Evolutionary conservation across 306 rosid species (phyloP), one percentile per base, ranked within the genome.

Genomic region (Ormosia semicastrata): DNA sequence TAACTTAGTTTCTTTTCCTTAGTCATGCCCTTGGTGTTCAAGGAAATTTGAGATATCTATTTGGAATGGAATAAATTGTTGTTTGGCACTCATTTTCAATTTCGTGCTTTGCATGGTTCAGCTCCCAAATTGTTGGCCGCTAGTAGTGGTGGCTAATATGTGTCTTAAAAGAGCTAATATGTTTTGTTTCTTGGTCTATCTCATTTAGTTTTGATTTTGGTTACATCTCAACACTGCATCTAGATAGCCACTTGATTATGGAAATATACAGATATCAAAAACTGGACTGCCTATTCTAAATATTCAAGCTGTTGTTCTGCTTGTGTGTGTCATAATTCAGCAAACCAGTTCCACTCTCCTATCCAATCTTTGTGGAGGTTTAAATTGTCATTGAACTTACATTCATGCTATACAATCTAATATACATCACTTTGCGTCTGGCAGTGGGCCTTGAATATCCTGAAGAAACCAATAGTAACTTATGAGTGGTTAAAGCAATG

Each of bases 401-500:
- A 9, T 47, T 52, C 62, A 40, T 75, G 83, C 3, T 67, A 37
- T 68, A 43, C 59, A 24, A 59, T 79, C 84, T 85, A 85, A 84
- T 60, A n/a, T 73, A 14, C 73, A 72, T 68, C 15, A 29, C 66
- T 34, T 84, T 60, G 46, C 66, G 43, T 69, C 77, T 87, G 86
- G 80, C 96, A 95, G 99, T 93, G 98, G 99, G 99, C 99, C 81
- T 75, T 95, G 84, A 86, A 91, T 85, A 71, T 78, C 78, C 83
- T 92, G 86, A 95, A 93, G 98, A 95, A 95, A 91, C 99, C 99
- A 53, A 89, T 93, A 70, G 89, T 95, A 76, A 90, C 99, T 40
- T 47, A 85, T 53, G 87, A 89, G 84, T 95, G 98, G 98, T 87
- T 95, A 83, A 81, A 93, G 66, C 95, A 93, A 84, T 95, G 99